These are phyloP conservation scores for Coriolopsis trogii DNA, from an alignment of 1,284 basidiomycete genomes.

Conservation along the genomic window DNA sequence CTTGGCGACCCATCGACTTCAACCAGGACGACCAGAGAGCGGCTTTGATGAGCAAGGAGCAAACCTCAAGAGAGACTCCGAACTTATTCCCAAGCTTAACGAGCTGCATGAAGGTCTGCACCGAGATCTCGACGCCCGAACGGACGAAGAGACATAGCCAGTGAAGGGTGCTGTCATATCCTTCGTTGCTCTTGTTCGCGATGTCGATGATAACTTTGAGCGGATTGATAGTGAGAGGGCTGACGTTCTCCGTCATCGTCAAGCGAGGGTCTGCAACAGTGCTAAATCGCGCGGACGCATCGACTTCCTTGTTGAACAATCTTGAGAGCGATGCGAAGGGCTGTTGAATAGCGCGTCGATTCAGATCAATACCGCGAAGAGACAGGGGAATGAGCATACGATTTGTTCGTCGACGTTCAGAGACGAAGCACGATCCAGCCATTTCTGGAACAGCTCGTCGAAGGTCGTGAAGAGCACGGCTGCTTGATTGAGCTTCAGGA, in stretches of 20 bases:
- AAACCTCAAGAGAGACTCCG: constrained; percentile 46
- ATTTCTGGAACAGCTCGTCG: constrained; percentile 64
- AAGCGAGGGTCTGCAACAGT: constrained; percentile 37
- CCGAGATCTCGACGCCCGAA: constrained; percentile 71
- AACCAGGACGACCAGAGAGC: constrained; percentile 56
- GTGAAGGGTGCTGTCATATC: constrained; percentile 52
- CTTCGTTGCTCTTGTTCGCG: constrained; percentile 46
- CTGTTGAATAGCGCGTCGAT: constrained; percentile 34
- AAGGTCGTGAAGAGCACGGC: constrained; percentile 62
- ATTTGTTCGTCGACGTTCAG: constrained; percentile 43
- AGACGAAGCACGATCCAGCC: constrained; percentile 56
- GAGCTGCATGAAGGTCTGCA: constrained; percentile 50
- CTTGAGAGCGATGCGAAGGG: constrained; percentile 57
- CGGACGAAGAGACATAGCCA: constrained; percentile 70
- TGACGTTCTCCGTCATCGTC: constrained; percentile 32
- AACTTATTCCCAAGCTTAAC: constrained; percentile 43
- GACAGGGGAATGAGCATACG: constrained; percentile 13
- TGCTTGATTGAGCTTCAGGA: constrained; percentile 57
- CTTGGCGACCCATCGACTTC: constrained; percentile 56
- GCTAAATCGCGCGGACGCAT: constrained; percentile 41
- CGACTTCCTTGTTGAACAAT: constrained; percentile 58
- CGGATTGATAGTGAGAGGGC: constrained; percentile 48
- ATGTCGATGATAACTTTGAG: constrained; percentile 54
- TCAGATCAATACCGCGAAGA: not conserved
- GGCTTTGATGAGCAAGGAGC: constrained; percentile 50